Percentiles rank a stretch among this genome's conserved stretches.
Conservation (phyloP, 768 basidiomycete genomes). For the Collybia sordida region DNA sequence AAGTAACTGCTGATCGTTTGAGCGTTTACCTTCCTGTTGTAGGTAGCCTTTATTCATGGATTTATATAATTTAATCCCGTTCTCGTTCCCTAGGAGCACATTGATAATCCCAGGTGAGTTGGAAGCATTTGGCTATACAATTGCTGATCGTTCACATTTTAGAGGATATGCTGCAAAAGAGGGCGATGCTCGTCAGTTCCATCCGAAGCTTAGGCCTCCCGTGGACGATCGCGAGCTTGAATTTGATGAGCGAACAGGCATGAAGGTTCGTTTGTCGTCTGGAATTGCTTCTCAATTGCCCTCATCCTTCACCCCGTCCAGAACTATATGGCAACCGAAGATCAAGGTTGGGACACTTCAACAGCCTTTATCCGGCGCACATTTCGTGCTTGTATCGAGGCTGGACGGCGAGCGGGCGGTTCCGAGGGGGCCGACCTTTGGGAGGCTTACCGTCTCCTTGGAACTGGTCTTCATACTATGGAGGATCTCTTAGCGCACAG, state of each 20-base stretch:
- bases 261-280: constrained; percentile 54
- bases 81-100: constrained; percentile 51
- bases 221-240: constrained; percentile 72
- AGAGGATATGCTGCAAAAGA: constrained; percentile 70
- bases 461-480: constrained; percentile 64
- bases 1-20: constrained; percentile 70
- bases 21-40: constrained; percentile 77
- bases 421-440: constrained; percentile 55
- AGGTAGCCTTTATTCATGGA: constrained; percentile 12
- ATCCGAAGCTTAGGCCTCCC: constrained; percentile 74
- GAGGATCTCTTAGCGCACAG: constrained; percentile 79
- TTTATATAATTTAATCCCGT: neutral
- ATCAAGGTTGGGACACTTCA: constrained; percentile 72
- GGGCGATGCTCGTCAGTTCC: constrained; percentile 69
- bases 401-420: constrained; percentile 57
- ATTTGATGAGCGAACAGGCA: constrained; percentile 73
- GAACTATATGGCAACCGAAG: constrained; percentile 80
- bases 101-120: constrained; percentile 71
- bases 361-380: constrained; percentile 64
- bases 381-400: constrained; percentile 64
- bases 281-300: neutral
- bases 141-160: neutral
- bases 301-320: constrained; percentile 18
- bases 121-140: neutral
- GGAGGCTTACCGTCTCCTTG: constrained; percentile 72